Evolutionary conservation across 176 grass and related monocot species (phyloP).

Genomic region (Dendrocalamus sinicus): DNA sequence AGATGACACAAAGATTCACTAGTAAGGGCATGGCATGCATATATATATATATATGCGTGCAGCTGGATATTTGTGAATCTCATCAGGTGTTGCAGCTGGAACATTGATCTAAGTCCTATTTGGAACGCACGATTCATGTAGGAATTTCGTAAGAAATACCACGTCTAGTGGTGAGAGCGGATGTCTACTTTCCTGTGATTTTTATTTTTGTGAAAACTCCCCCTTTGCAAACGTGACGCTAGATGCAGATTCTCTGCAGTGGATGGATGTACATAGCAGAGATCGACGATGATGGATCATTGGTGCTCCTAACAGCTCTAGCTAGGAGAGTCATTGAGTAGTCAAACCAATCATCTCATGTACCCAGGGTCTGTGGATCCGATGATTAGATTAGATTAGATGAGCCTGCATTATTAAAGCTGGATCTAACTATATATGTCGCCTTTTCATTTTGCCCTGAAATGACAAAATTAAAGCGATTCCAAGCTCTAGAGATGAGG

Average conservation of each 20-base stretch:
- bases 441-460: not conserved
- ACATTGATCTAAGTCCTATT: too few species aligned
- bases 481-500: not conserved
- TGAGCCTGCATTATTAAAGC: not conserved
- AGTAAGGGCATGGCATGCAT: too few species aligned
- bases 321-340: not conserved
- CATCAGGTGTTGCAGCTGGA: too few species aligned
- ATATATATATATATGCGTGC: not conserved
- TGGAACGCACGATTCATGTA: too few species aligned
- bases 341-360: not conserved
- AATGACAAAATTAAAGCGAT: not conserved
- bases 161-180: too few species aligned
- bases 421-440: too few species aligned
- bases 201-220: too few species aligned
- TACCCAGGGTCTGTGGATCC: not conserved
- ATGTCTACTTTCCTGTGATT: too few species aligned
- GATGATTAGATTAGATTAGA: not conserved
- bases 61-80: not conserved
- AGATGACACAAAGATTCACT: not conserved
- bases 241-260: too few species aligned
- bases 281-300: not conserved
- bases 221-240: too few species aligned
- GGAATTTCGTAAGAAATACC: too few species aligned
- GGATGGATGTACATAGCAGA: not conserved
- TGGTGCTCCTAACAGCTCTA: not conserved